Base-by-base conservation (phyloP, 192 early-diverging fungal species). In the Rhizophlyctis rosea region DNA sequence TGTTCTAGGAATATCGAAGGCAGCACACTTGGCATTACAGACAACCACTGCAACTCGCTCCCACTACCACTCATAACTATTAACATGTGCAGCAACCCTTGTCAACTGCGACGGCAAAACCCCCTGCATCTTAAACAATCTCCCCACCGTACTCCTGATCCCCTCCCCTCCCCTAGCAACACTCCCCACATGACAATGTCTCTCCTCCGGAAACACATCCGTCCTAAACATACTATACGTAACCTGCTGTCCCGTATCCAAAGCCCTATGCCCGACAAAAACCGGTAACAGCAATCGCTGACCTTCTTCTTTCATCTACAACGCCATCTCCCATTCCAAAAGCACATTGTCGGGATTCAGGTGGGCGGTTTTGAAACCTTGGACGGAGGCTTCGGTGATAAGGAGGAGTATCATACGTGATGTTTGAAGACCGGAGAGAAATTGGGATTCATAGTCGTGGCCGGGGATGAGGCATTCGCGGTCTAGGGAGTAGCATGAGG, bases 351-450 rank as follows among this genome's bases (percentile, higher is more conserved):
- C 39, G 39, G 9, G 9, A 44, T 18, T 18, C 39, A 44, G 7
- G 39, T 44, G 39, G 7, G 39, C 39, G 39, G 39, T 44, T 44
- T 44, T 44, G 39, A 44, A 44, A 18, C 39, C 39, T 44, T 44
- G 9, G 7, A 44, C 9, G 18, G 39, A 7, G 7, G 39, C 39
- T 44, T 44, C 39, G 39, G 39, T 44, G 18, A 44, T 44, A 44
- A 44, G 39, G 7, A 44, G 39, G 39, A 44, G 39, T 7, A 44
- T 44, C 39, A 44, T 18, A 18, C 39, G 39, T 7, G 39, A 44
- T 7, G 7, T 7, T 7, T 44, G 7, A 7, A 44, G 18, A 13
- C 39, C 39, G 9, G 18, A 7, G 9, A 44, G 39, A 18, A 44
- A 44, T 44, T 44, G 39, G 39, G 7, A 7, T 44, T 18, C 18